Percentiles rank a stretch among this genome's conserved stretches.
These are phyloP conservation scores for Botrytis elliptica DNA, from an alignment of 2,329 filamentous ascomycete species.

Conservation along the genomic window DNA sequence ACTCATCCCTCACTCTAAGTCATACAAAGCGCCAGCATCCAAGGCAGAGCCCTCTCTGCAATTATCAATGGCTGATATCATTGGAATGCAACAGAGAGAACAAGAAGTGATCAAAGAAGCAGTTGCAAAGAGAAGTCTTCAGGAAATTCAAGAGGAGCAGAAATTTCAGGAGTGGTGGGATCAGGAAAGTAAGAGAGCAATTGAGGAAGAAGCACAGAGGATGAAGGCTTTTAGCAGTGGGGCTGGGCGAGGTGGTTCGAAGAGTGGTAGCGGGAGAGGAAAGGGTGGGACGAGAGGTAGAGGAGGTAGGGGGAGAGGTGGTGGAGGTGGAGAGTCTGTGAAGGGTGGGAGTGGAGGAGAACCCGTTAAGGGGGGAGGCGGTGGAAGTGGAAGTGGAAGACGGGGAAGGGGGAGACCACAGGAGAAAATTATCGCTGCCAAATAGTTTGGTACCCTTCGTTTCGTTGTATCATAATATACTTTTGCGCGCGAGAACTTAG, in stretches of 20 bases:
- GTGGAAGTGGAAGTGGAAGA: constrained; percentile 18
- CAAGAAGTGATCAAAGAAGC: constrained; percentile 81
- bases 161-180: constrained; percentile 98
- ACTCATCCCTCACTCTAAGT: constrained; percentile 59
- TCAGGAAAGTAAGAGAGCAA: constrained; percentile 71
- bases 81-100: constrained; percentile 80
- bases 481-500: background rate
- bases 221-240: constrained; percentile 21
- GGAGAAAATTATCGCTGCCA: constrained; percentile 15
- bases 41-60: constrained; percentile 64
- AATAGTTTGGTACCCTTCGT: constrained; percentile 2
- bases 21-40: constrained; percentile 55
- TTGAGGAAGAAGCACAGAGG: constrained; percentile 41
- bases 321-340: background rate
- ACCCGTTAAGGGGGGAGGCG: constrained; percentile 7
- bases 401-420: constrained; percentile 22
- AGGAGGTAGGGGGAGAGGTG: constrained; percentile 15
- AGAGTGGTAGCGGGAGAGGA: constrained; percentile 27
- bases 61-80: constrained; percentile 81
- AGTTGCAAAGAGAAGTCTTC: constrained; percentile 79
- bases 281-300: constrained; percentile 27
- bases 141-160: constrained; percentile 96
- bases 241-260: constrained; percentile 32
- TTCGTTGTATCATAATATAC: background rate
- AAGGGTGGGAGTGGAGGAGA: background rate